These are phyloP conservation scores for Globisporangium nunn DNA, from an alignment of 352 stramenopile genomes.

Conservation along the genomic window DNA sequence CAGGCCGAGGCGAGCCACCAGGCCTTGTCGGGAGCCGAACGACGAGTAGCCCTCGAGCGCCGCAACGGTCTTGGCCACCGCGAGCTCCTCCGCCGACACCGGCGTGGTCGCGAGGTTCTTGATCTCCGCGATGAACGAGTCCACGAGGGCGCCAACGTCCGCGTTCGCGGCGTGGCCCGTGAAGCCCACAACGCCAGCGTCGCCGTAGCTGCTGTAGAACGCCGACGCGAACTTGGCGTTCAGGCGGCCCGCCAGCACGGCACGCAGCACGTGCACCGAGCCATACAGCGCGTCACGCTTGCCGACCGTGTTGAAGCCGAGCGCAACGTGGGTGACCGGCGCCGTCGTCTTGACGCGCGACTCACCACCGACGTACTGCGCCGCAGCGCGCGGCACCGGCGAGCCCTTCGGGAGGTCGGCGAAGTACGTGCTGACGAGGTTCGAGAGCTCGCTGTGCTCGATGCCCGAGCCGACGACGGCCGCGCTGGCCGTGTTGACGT, in stretches of 20 bases:
- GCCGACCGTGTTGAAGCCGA: slow-evolving; percentile 59
- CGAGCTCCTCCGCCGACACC: slow-evolving; percentile 64
- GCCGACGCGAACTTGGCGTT: slow-evolving; percentile 53
- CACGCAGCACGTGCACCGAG: slow-evolving; percentile 60
- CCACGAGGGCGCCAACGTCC: slow-evolving; percentile 53
- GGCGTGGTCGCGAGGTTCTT: slow-evolving; percentile 61
- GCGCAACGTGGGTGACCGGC: slow-evolving; percentile 60
- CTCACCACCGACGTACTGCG: slow-evolving; percentile 77
- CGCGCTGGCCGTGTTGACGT: slow-evolving; percentile 55
- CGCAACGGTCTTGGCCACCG: slow-evolving; percentile 60
- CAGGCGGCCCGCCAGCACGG: slow-evolving; percentile 49
- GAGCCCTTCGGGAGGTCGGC: slow-evolving; percentile 24
- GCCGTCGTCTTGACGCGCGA: slow-evolving; percentile 56
- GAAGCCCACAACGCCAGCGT: slow-evolving; percentile 57
- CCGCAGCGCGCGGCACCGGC: slow-evolving; percentile 17
- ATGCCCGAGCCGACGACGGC: slow-evolving; percentile 62
- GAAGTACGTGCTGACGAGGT: slow-evolving; percentile 67
- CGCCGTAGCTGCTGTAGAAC: slow-evolving; percentile 60
- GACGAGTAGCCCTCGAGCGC: slow-evolving; percentile 33
- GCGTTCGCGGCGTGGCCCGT: slow-evolving; percentile 42
- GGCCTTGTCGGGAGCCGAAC: slow-evolving; percentile 34
- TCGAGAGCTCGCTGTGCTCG: slow-evolving; percentile 47
- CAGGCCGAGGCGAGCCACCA: slow-evolving; percentile 33
- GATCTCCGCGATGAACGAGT: slow-evolving; percentile 64
- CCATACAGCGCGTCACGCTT: slow-evolving; percentile 32